A percentile compares a stretch with the other conserved stretches of the same genome.
Conservation (phyloP, 495 filamentous ascomycete genomes). For the Aspergillus nanangensis region DNA sequence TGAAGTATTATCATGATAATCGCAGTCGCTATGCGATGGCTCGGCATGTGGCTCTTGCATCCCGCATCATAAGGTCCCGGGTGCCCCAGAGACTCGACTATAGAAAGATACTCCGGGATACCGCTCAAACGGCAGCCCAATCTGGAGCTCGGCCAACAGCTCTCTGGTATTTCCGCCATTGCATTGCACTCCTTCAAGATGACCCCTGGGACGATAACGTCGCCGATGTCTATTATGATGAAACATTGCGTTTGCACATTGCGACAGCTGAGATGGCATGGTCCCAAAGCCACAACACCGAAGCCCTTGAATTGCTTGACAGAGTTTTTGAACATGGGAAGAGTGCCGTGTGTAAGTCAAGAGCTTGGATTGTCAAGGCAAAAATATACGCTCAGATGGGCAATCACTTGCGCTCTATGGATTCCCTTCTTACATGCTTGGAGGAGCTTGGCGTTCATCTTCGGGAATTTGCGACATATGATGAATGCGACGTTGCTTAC, state of each 20-base stretch:
- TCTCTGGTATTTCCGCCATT: conserved; percentile 70
- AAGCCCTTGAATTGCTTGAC: conserved; percentile 60
- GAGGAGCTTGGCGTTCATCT: conserved; percentile 61
- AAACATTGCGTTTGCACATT: conserved; percentile 70
- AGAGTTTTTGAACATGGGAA: conserved; percentile 62
- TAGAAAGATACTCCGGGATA: conserved; percentile 68
- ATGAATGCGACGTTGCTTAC: conserved; percentile 72
- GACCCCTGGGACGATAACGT: conserved; percentile 68
- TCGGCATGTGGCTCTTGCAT: conserved; percentile 69
- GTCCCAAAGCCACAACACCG: conserved; percentile 62
- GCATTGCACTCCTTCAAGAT: conserved; percentile 71
- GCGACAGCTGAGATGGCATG: conserved; percentile 77
- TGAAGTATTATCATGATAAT: conserved; percentile 60
- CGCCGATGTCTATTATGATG: conserved; percentile 78
- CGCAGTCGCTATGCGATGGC: conserved; percentile 64
- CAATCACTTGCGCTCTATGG: conserved; percentile 63
- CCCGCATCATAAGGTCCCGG: conserved; percentile 64
- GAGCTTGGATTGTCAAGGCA: conserved; percentile 72
- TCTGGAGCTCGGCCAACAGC: conserved; percentile 76
- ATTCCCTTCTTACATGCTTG: conserved; percentile 62
- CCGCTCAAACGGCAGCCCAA: conserved; percentile 69
- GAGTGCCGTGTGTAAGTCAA: conserved; percentile 67
- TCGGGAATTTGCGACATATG: conserved; percentile 60
- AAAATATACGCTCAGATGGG: conserved; percentile 70
- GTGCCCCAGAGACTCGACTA: conserved; percentile 58